Evolutionary conservation across 2,329 filamentous ascomycete species (phyloP).

Genomic region (Huntiella bhutanensis): DNA sequence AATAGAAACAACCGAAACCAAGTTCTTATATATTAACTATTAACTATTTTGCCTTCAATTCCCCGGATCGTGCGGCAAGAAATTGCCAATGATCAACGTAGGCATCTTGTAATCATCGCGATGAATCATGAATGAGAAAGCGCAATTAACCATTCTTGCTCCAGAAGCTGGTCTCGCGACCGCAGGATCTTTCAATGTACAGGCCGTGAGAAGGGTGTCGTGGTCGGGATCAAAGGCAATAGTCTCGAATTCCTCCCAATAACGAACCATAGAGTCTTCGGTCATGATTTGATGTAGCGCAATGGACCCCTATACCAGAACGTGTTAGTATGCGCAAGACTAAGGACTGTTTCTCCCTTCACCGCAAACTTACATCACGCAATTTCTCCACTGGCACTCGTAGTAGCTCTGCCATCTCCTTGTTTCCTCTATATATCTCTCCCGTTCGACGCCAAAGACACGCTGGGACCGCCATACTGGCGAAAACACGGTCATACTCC

Average conservation of each 20-base stretch:
- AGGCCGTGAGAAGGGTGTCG: constrained; percentile 88
- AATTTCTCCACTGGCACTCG: constrained; percentile 79
- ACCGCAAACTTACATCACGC: constrained; percentile 52
- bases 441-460: constrained; percentile 95
- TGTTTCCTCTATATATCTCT: constrained; percentile 93
- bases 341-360: background rate
- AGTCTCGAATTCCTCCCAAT: constrained; percentile 97
- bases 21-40: background rate
- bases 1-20: background rate
- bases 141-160: constrained; percentile 60
- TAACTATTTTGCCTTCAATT: background rate
- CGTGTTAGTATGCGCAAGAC: background rate
- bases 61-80: constrained; percentile 61
- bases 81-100: constrained; percentile 89
- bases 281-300: constrained; percentile 90
- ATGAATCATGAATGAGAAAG: constrained; percentile 93
- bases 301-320: constrained; percentile 59
- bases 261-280: constrained; percentile 84
- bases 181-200: constrained; percentile 68
- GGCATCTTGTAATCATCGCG: constrained; percentile 92
- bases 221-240: constrained; percentile 91
- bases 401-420: constrained; percentile 95
- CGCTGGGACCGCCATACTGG: constrained; percentile 94
- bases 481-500: constrained; percentile 97
- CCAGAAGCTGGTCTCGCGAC: constrained; percentile 38